phyloP scores from a whole-genome alignment of 2,329 filamentous ascomycete genomes.

The Ophiostoma sp. region DNA sequence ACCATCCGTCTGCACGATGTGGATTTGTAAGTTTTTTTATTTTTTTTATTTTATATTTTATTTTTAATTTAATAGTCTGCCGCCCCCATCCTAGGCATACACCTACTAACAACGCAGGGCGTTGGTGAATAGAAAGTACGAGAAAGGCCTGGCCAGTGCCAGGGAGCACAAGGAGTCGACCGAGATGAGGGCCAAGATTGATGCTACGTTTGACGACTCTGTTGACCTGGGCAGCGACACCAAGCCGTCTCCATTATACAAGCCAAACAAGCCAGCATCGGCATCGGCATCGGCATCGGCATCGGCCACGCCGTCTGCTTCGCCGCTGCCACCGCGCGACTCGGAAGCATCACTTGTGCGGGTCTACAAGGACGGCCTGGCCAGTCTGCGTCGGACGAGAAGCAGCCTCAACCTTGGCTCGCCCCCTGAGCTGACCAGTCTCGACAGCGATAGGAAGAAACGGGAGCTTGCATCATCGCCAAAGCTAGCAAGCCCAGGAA shows the following conservation, averaged over 20 bases:
- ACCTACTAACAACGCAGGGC: neutral
- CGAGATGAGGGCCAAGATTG: neutral
- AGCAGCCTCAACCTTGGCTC: neutral
- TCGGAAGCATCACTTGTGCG: neutral
- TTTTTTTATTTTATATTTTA: neutral
- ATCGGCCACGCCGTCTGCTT: neutral
- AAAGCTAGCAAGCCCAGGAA: neutral
- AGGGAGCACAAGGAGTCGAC: neutral
- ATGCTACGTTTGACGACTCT: constrained; percentile 3
- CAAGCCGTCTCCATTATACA: neutral
- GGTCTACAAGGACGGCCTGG: neutral
- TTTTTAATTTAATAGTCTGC: too few species aligned
- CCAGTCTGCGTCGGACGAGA: neutral
- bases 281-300: neutral
- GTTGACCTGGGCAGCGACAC: neutral
- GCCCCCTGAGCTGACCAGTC: neutral
- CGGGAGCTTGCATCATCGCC: neutral
- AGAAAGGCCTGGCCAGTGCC: neutral
- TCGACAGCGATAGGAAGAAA: neutral
- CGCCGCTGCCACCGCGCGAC: neutral
- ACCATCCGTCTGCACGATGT: neutral
- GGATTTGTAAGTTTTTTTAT: neutral
- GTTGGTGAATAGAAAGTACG: neutral
- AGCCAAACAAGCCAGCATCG: neutral
- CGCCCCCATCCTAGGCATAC: too few species aligned